Percentiles rank a stretch among this genome's conserved stretches.
phyloP scores from a whole-genome alignment of 768 basidiomycete genomes.

The Vishniacozyma victoriae region DNA sequence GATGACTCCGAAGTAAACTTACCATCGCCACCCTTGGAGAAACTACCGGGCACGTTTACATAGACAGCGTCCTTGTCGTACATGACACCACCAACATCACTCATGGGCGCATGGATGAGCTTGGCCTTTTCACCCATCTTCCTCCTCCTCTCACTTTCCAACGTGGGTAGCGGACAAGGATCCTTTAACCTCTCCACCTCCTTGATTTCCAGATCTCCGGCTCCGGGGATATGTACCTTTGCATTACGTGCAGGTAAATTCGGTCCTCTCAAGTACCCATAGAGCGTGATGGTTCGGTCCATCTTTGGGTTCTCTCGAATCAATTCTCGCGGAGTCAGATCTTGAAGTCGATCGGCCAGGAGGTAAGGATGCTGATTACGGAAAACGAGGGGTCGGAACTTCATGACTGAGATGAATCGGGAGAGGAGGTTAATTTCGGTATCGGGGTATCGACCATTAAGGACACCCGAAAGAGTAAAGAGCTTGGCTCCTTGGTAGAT shows the following conservation, averaged over 20 bases:
- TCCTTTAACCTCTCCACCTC: conserved; percentile 73
- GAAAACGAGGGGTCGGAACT: conserved; percentile 94
- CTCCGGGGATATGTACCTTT: conserved; percentile 89
- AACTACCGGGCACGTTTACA: conserved; percentile 94
- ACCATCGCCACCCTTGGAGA: conserved; percentile 60
- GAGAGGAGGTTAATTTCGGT: conserved; percentile 91
- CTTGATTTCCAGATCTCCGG: conserved; percentile 77
- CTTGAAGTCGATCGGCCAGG: conserved; percentile 88
- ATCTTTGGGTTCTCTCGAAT: conserved; percentile 77
- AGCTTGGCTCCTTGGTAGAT: conserved; percentile 98
- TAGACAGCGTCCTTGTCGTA: conserved; percentile 99
- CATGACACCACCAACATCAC: conserved; percentile 90
- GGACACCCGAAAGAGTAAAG: conserved; percentile 91
- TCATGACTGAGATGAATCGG: conserved; percentile 95
- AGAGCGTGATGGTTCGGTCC: conserved; percentile 87
- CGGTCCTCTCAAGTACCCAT: conserved; percentile 83
- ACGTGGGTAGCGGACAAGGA: conserved; percentile 89
- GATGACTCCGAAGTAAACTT: conserved; percentile 9
- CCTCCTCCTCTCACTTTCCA: conserved; percentile 77
- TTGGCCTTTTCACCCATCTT: conserved; percentile 95
- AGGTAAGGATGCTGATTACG: conserved; percentile 92
- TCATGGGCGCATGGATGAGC: conserved; percentile 95
- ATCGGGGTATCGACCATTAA: conserved; percentile 97
- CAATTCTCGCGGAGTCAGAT: conserved; percentile 81
- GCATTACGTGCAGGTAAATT: conserved; percentile 49